Evolutionary conservation across 2,329 filamentous ascomycete genomes (phyloP).

Genomic region (Hortaea sp.): DNA sequence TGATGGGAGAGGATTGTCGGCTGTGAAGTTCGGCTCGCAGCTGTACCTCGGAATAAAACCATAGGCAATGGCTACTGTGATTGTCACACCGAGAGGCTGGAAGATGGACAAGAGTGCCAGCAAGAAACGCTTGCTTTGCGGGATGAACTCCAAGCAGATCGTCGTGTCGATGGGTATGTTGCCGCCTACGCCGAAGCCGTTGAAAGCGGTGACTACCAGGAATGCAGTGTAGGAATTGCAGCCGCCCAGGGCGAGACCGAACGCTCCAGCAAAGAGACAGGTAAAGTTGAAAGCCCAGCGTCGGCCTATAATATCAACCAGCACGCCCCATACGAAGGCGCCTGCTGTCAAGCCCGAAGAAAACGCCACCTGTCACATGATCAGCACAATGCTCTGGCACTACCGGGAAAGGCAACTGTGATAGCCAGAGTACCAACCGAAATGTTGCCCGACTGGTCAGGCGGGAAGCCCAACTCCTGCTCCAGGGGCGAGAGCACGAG

Average conservation of each 20-base stretch:
- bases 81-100: slow-evolving; percentile 45
- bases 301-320: slow-evolving; percentile 46
- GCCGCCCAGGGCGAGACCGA: slow-evolving; percentile 43
- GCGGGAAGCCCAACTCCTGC: slow-evolving; percentile 46
- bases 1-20: slow-evolving; percentile 33
- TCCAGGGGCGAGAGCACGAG: slow-evolving; percentile 44
- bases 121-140: slow-evolving; percentile 41
- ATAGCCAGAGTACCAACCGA: slow-evolving; percentile 24
- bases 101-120: slow-evolving; percentile 45
- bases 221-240: slow-evolving; percentile 42
- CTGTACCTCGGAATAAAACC: slow-evolving; percentile 43
- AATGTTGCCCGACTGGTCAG: slow-evolving; percentile 39
- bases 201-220: slow-evolving; percentile 44
- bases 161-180: slow-evolving; percentile 49
- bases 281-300: slow-evolving; percentile 50
- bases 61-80: slow-evolving; percentile 43
- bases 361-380: slow-evolving; percentile 31
- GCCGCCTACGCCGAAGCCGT: slow-evolving; percentile 42
- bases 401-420: neutral
- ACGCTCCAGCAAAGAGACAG: slow-evolving; percentile 44
- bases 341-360: slow-evolving; percentile 46
- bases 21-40: slow-evolving; percentile 41
- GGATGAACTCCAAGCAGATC: slow-evolving; percentile 47
- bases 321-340: slow-evolving; percentile 46
- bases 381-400: slow-evolving; percentile 3